phyloP scores from a whole-genome alignment of 257 asterid genomes.

The Nicotiana undulata region DNA sequence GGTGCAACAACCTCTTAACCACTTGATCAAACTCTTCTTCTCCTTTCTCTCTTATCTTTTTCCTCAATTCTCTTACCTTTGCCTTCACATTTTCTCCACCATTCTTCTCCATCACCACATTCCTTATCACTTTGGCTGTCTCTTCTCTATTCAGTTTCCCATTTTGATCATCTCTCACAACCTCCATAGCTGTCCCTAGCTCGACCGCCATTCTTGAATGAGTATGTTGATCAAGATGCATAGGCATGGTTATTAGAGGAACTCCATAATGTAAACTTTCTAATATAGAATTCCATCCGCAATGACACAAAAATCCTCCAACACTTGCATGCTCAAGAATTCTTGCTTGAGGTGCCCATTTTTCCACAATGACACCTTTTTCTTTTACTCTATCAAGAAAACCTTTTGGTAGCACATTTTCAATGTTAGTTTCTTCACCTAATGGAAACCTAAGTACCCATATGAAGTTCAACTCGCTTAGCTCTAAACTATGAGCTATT shows the following conservation, averaged over 20 bases:
- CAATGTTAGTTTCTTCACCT: slow-evolving; percentile 1
- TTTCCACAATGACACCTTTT: slow-evolving; percentile 24
- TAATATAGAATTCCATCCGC: slow-evolving; percentile 35
- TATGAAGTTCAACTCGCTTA: slow-evolving; percentile 26
- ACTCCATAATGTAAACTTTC: slow-evolving; percentile 33
- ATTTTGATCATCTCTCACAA: slow-evolving; percentile 11
- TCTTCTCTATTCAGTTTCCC: slow-evolving; percentile 17
- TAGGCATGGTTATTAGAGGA: slow-evolving; percentile 33
- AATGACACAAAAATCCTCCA: slow-evolving; percentile 38
- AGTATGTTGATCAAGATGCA: slow-evolving; percentile 20
- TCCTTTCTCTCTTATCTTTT: slow-evolving; percentile 26
- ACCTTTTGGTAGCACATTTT: slow-evolving; percentile 24
- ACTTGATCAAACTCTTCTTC: slow-evolving; percentile 16
- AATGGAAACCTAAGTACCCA: slow-evolving; percentile 38
- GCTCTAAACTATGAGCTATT: slow-evolving; percentile 32
- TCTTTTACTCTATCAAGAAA: slow-evolving; percentile 29
- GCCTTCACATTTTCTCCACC: slow-evolving; percentile 23
- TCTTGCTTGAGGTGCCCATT: slow-evolving; percentile 39
- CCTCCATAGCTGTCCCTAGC: slow-evolving; percentile 27
- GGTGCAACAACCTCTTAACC: slow-evolving; percentile 12
- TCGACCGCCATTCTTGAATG: slow-evolving; percentile 18
- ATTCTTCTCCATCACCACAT: slow-evolving; percentile 11
- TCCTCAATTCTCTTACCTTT: slow-evolving; percentile 19
- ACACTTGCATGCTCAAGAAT: slow-evolving; percentile 25
- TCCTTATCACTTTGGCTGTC: slow-evolving; percentile 13